phyloP scores from a whole-genome alignment of 2,329 filamentous ascomycete species.

The Hypoxylon sp. region DNA sequence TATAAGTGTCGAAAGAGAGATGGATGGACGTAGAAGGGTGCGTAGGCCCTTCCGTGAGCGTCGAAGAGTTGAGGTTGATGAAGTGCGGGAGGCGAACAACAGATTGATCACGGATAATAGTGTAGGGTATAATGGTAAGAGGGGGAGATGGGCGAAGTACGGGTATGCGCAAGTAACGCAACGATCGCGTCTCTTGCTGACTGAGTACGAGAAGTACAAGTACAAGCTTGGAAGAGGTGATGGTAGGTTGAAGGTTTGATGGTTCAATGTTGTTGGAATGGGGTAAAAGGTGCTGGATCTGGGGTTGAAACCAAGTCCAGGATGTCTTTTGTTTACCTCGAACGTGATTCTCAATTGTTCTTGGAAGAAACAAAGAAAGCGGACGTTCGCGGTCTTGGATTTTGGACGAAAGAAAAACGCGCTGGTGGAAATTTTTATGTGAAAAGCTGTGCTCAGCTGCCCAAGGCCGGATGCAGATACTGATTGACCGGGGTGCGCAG shows the following conservation, averaged over 20 bases:
- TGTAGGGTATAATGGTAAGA: not conserved
- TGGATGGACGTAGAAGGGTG: not conserved
- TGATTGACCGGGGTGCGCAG: conserved; percentile 14
- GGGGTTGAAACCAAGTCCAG: not conserved
- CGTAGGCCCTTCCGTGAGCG: conserved; percentile 2
- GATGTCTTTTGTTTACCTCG: conserved; percentile 19
- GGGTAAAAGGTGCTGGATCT: not conserved
- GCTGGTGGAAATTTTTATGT: conserved; percentile 33
- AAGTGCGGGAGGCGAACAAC: not conserved
- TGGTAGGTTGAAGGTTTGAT: not conserved
- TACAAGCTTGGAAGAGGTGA: not conserved
- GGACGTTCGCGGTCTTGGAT: conserved; percentile 33
- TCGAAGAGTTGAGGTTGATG: conserved; percentile 1
- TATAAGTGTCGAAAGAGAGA: not conserved
- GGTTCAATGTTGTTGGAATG: not conserved
- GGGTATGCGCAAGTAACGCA: conserved; percentile 8
- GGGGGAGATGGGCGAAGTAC: not conserved
- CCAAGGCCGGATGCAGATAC: conserved; percentile 34
- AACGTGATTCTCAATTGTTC: conserved; percentile 29
- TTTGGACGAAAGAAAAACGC: conserved; percentile 31
- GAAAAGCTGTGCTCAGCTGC: conserved; percentile 29
- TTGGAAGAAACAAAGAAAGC: conserved; percentile 24
- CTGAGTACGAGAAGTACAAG: no score
- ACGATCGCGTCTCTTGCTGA: conserved; percentile 27
- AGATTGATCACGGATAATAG: not conserved